Percentiles rank a stretch among this genome's conserved stretches.
Conservation (phyloP, 1,284 basidiomycete genomes). For the Ustilago nuda region DNA sequence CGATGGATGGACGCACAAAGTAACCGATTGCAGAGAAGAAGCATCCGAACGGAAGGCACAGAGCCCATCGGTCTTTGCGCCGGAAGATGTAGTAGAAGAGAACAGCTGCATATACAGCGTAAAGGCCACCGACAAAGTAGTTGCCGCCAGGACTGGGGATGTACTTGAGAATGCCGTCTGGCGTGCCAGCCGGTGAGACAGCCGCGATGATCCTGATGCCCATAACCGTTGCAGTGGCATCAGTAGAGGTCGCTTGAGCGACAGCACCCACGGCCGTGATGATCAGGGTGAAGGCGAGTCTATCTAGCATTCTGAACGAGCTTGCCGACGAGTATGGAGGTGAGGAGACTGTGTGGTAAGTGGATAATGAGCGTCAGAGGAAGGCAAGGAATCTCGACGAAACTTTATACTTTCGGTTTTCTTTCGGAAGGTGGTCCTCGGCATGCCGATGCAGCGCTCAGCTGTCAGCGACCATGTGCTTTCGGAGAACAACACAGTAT, state of each 20-base stretch:
- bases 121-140: slow-evolving; percentile 37
- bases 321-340: neutral
- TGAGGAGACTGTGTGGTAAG: too few species aligned
- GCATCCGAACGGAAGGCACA: slow-evolving; percentile 56
- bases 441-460: neutral
- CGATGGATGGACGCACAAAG: slow-evolving; percentile 38
- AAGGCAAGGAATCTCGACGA: neutral
- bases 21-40: slow-evolving; percentile 40
- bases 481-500: slow-evolving; percentile 4
- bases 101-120: slow-evolving; percentile 19
- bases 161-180: slow-evolving; percentile 41
- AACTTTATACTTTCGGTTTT: neutral
- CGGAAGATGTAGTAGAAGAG: slow-evolving; percentile 37
- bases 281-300: neutral
- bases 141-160: slow-evolving; percentile 46
- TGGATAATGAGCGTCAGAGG: neutral
- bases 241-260: neutral
- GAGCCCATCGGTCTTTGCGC: slow-evolving; percentile 48
- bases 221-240: neutral
- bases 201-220: slow-evolving; percentile 1
- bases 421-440: neutral
- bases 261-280: neutral
- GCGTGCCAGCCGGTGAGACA: neutral
- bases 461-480: neutral
- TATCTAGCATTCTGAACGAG: slow-evolving; percentile 5